Percentiles rank a stretch among this genome's conserved stretches.
Conservation (phyloP, 169 alveolate species). For the Eimeria sp. region DNA sequence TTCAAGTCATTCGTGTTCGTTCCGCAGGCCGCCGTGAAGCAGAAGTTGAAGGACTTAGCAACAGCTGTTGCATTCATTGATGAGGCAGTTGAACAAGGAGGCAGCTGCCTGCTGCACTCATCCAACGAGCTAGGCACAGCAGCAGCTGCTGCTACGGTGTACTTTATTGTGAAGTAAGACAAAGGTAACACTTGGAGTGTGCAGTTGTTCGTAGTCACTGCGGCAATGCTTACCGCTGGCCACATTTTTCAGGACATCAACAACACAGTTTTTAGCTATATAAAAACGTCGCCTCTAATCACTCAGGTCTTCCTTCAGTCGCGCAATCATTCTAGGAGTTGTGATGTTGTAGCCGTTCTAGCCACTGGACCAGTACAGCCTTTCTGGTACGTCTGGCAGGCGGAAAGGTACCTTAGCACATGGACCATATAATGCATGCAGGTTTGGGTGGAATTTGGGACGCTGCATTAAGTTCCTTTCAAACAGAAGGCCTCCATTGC, state of each 20-base stretch:
- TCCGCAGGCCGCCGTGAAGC: not conserved
- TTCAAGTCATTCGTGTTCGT: not conserved
- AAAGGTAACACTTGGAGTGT: not conserved
- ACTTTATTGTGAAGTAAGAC: constrained; percentile 51
- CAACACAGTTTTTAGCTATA: not conserved
- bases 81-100: constrained; percentile 58
- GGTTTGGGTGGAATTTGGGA: constrained; percentile 43
- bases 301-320: not conserved
- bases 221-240: not conserved
- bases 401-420: not conserved
- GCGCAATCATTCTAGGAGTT: not conserved
- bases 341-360: not conserved
- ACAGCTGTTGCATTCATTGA: constrained; percentile 44
- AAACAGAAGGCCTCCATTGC: constrained; percentile 62
- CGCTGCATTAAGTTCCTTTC: constrained; percentile 56
- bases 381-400: not conserved
- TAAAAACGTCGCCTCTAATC: not conserved
- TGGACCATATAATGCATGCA: constrained; percentile 31
- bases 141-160: constrained; percentile 31
- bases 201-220: not conserved
- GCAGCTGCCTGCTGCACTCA: constrained; percentile 64
- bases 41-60: constrained; percentile 25
- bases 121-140: constrained; percentile 30
- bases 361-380: not conserved
- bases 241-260: too few species aligned